phyloP scores from a whole-genome alignment of 2,329 filamentous ascomycete species.

The Huntiella abstrusa region DNA sequence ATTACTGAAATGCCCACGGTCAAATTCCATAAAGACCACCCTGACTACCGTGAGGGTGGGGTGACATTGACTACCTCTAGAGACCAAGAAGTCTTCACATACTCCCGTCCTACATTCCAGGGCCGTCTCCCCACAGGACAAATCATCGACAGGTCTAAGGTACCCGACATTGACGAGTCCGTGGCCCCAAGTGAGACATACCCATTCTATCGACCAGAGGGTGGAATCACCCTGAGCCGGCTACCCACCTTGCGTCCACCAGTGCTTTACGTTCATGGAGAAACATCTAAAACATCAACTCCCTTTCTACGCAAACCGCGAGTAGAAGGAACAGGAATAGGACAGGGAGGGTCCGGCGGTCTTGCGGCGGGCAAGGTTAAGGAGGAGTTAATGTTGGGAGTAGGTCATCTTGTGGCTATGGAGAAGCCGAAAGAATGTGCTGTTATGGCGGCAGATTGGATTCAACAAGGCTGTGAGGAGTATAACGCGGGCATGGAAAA shows the following conservation, averaged over 20 bases:
- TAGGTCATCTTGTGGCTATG: constrained; percentile 71
- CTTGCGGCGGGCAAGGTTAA: constrained; percentile 45
- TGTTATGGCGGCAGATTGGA: constrained; percentile 34
- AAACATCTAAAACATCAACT: constrained; percentile 34
- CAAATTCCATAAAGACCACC: constrained; percentile 12
- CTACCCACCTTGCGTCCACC: constrained; percentile 44
- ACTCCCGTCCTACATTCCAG: constrained; percentile 41
- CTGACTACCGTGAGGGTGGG: constrained; percentile 14
- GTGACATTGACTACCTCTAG: constrained; percentile 68
- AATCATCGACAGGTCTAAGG: constrained; percentile 22
- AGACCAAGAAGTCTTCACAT: constrained; percentile 69
- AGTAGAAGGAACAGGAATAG: constrained; percentile 43
- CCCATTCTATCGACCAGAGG: constrained; percentile 50
- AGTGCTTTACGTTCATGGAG: constrained; percentile 52
- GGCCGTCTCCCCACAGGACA: constrained; percentile 22
- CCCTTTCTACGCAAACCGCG: constrained; percentile 35
- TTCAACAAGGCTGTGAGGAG: constrained; percentile 35
- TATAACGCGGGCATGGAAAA: constrained; percentile 25
- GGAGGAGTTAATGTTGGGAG: constrained; percentile 41
- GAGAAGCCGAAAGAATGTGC: constrained; percentile 54
- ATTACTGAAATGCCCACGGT: constrained; percentile 39
- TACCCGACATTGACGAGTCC: constrained; percentile 26
- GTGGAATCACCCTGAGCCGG: constrained; percentile 32
- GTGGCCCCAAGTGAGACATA: constrained; percentile 19
- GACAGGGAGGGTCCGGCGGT: constrained; percentile 49